phyloP scores from a whole-genome alignment of 1,139 yeast species.

The Ogataea hybrid region DNA sequence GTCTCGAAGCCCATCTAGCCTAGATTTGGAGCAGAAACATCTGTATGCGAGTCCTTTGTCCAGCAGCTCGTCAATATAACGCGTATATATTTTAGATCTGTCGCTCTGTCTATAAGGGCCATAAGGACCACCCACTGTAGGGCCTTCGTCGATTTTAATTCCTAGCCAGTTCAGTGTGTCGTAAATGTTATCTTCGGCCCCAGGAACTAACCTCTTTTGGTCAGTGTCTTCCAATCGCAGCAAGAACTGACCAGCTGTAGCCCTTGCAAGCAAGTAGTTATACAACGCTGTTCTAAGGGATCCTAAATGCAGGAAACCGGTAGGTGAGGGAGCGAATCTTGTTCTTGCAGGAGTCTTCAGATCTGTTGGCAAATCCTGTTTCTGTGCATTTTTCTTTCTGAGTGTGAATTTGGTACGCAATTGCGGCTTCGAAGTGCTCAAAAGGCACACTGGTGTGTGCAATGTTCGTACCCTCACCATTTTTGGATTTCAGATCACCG shows the following conservation, averaged over 20 bases:
- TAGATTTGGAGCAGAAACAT: slow-evolving; percentile 83
- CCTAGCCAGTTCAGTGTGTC: slow-evolving; percentile 79
- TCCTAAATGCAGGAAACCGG: slow-evolving; percentile 90
- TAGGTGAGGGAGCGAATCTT: slow-evolving; percentile 97
- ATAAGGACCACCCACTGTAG: slow-evolving; percentile 58
- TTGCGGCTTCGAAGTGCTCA: background rate
- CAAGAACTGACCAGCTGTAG: slow-evolving; percentile 77
- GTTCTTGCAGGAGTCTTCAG: slow-evolving; percentile 64
- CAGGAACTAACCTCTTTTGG: slow-evolving; percentile 67
- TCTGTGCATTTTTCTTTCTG: slow-evolving; percentile 1
- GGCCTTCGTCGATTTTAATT: slow-evolving; percentile 78
- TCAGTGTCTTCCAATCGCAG: slow-evolving; percentile 93
- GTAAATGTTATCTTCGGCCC: slow-evolving; percentile 81
- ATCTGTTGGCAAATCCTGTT: slow-evolving; percentile 13
- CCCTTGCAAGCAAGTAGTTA: slow-evolving; percentile 77
- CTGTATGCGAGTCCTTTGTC: slow-evolving; percentile 74
- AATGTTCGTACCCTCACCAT: background rate
- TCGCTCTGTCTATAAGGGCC: slow-evolving; percentile 89
- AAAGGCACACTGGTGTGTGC: background rate
- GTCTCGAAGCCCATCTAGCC: slow-evolving; percentile 63
- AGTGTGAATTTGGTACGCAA: slow-evolving; percentile 7
- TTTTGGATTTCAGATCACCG: background rate
- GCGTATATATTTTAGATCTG: slow-evolving; percentile 58
- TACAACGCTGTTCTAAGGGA: slow-evolving; percentile 90
- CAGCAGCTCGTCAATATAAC: slow-evolving; percentile 56